A percentile compares a stretch with the other conserved stretches of the same genome.
Conservation (phyloP, 257 asterid species). For the Coffea eugenioides region DNA sequence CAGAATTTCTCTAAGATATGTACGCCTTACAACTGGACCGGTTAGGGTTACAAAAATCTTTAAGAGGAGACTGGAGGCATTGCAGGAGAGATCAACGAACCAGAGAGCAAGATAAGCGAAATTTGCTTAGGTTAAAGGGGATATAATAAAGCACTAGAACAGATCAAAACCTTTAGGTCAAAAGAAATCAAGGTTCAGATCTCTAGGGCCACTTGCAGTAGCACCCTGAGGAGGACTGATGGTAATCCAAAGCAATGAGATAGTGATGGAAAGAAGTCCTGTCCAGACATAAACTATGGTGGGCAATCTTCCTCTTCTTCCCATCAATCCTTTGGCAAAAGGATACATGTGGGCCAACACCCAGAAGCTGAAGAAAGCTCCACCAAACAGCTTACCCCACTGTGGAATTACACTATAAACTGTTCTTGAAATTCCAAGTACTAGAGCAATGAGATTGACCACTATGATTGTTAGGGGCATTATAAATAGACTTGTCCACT, state of each 20-base stretch:
- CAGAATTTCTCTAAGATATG: neutral
- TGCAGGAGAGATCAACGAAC: neutral
- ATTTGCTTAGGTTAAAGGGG: neutral
- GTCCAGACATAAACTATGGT: constrained; percentile 90
- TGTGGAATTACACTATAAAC: constrained; percentile 79
- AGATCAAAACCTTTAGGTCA: neutral
- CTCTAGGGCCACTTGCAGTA: constrained; percentile 14
- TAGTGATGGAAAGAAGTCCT: constrained; percentile 71
- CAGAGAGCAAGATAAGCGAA: neutral
- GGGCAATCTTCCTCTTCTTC: constrained; percentile 78
- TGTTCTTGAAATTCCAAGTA: constrained; percentile 65
- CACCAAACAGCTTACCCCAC: constrained; percentile 89
- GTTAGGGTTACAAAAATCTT: neutral
- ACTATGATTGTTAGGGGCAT: constrained; percentile 66
- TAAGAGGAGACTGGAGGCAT: neutral
- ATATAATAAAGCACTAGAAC: constrained; percentile 3
- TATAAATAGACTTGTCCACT: constrained; percentile 83
- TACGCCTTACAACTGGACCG: neutral
- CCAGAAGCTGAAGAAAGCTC: constrained; percentile 89
- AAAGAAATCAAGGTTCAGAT: constrained; percentile 18
- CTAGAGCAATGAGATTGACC: constrained; percentile 58
- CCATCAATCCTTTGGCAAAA: constrained; percentile 85
- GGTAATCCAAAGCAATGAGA: constrained; percentile 73
- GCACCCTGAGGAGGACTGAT: constrained; percentile 47
- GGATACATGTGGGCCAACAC: constrained; percentile 90